These are phyloP conservation scores for Ophiobolus disseminans DNA, from an alignment of 2,329 filamentous ascomycete genomes.

Conservation along the genomic window DNA sequence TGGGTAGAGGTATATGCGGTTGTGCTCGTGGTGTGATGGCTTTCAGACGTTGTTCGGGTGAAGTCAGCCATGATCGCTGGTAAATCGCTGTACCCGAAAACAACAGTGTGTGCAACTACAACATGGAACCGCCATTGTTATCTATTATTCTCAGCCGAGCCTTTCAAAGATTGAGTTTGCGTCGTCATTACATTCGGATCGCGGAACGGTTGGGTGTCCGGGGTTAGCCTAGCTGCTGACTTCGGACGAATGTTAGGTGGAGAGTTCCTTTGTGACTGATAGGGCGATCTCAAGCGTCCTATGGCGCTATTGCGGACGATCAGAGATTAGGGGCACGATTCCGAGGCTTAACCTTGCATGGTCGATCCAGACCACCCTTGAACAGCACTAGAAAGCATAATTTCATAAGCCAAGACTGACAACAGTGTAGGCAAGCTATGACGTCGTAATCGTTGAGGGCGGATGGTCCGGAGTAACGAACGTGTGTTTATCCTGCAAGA, in stretches of 20 bases:
- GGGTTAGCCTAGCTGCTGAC: constrained; percentile 15
- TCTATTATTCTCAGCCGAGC: background rate
- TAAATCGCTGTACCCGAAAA: constrained; percentile 2
- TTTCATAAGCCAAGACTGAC: background rate
- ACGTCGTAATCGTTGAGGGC: background rate
- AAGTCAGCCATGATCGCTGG: constrained; percentile 22
- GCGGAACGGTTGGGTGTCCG: constrained; percentile 13
- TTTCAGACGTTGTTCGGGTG: constrained; percentile 6
- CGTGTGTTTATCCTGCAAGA: too few species aligned
- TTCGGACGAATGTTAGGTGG: constrained; percentile 17
- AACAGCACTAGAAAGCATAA: background rate
- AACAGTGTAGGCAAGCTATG: background rate
- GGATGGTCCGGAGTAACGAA: background rate
- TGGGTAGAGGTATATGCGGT: background rate
- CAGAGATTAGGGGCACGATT: background rate
- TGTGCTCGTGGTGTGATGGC: constrained; percentile 1
- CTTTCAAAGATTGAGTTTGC: constrained; percentile 2
- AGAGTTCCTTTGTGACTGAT: constrained; percentile 6
- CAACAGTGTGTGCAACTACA: background rate
- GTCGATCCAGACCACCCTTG: constrained; percentile 2
- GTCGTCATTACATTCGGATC: constrained; percentile 11
- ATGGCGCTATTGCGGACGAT: constrained; percentile 12
- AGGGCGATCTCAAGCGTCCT: constrained; percentile 5
- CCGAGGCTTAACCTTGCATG: background rate
- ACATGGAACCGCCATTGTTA: background rate